These are phyloP conservation scores for Jacaranda copaia DNA, from an alignment of 257 asterid species.

Conservation along the genomic window DNA sequence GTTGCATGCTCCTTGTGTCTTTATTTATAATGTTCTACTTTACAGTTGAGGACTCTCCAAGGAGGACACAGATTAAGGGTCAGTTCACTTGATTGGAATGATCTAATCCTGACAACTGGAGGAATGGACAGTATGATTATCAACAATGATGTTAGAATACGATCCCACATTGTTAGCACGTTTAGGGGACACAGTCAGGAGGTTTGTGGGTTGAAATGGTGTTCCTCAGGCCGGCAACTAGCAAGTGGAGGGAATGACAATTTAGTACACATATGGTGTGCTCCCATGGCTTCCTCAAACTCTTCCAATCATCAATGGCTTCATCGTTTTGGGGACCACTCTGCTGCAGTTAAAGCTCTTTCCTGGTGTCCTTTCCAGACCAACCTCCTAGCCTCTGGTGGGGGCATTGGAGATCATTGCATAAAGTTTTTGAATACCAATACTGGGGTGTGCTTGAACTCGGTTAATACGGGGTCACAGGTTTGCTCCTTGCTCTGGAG, in stretches of 20 bases:
- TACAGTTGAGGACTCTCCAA: slow-evolving; percentile 47
- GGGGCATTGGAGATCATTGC: slow-evolving; percentile 50
- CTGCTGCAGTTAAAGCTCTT: slow-evolving; percentile 58
- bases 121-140: slow-evolving; percentile 50
- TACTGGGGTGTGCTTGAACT: slow-evolving; percentile 53
- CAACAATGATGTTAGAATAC: slow-evolving; percentile 46
- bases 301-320: slow-evolving; percentile 46
- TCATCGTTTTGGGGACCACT: slow-evolving; percentile 48
- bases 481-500: slow-evolving; percentile 60
- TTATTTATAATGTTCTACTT: neutral
- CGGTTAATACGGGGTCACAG: slow-evolving; percentile 55
- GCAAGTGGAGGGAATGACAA: slow-evolving; percentile 61
- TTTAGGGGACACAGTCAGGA: slow-evolving; percentile 47
- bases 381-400: slow-evolving; percentile 60
- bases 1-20: too few species aligned
- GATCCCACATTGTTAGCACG: slow-evolving; percentile 39
- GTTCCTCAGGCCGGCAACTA: slow-evolving; percentile 47
- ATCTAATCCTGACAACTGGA: slow-evolving; percentile 47
- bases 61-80: slow-evolving; percentile 51
- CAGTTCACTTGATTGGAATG: slow-evolving; percentile 56
- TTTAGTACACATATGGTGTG: slow-evolving; percentile 43
- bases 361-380: slow-evolving; percentile 67
- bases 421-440: slow-evolving; percentile 57
- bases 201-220: slow-evolving; percentile 51
- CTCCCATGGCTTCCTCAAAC: slow-evolving; percentile 38